Evolutionary conservation across 2,329 filamentous ascomycete species (phyloP).

Genomic region (Trichophyton rubrum): DNA sequence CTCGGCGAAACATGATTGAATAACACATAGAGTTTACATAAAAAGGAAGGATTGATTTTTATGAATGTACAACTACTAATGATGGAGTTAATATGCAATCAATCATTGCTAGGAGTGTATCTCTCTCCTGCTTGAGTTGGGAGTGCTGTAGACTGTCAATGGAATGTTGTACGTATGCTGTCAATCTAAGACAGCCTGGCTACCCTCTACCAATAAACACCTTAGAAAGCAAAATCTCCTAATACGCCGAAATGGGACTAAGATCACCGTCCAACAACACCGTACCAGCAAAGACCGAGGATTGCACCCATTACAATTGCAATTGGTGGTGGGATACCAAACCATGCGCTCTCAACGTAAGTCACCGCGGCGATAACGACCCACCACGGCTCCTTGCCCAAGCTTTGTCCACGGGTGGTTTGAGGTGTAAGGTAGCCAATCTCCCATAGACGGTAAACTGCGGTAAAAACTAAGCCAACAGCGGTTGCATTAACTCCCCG

Average conservation of each 20-base stretch:
- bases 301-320: conserved; percentile 37
- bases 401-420: conserved; percentile 38
- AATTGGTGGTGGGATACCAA: conserved; percentile 31
- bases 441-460: conserved; percentile 51
- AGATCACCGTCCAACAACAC: conserved; percentile 22
- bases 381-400: conserved; percentile 52
- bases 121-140: too few relatives aligned
- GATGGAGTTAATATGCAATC: background rate
- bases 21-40: background rate
- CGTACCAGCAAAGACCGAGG: conserved; percentile 39
- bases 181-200: too few relatives aligned
- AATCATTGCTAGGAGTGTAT: too few relatives aligned
- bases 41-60: background rate
- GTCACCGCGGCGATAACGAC: conserved; percentile 45
- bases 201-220: too few relatives aligned
- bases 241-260: background rate
- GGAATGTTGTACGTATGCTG: too few relatives aligned
- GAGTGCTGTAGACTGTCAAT: too few relatives aligned
- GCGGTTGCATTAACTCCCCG: conserved; percentile 49
- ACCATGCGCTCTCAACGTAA: conserved; percentile 39
- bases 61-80: background rate
- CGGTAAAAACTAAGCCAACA: conserved; percentile 51
- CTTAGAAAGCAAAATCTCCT: background rate
- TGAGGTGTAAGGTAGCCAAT: conserved; percentile 46
- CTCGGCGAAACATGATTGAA: conserved; percentile 45